These are phyloP conservation scores for Obba rivulosa DNA, from an alignment of 768 basidiomycete genomes.

Conservation along the genomic window DNA sequence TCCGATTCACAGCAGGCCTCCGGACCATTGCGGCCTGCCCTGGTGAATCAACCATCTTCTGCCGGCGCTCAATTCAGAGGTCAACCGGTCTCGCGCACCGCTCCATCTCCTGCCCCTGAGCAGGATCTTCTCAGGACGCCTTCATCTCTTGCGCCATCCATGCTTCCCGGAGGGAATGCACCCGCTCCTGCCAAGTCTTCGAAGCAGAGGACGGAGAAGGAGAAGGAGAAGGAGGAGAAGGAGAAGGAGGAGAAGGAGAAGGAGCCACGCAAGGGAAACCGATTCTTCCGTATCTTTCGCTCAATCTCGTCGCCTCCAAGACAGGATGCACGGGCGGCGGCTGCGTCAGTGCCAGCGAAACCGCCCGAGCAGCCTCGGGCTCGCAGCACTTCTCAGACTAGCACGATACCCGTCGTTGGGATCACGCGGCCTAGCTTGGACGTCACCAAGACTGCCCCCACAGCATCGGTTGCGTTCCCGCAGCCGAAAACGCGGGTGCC, in stretches of 20 bases:
- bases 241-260: conserved; percentile 11
- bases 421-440: conserved; percentile 10
- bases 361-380: conserved; percentile 3
- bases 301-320: conserved; percentile 25
- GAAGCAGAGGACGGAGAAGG: conserved; percentile 14
- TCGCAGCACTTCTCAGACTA: conserved; percentile 10
- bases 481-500: conserved; percentile 10
- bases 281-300: conserved; percentile 34
- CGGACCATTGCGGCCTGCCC: no score
- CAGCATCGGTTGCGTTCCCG: conserved; percentile 12
- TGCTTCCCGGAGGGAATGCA: conserved; percentile 15
- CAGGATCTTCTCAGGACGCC: conserved; percentile 55
- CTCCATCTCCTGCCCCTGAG: conserved; percentile 31
- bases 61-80: conserved; percentile 18
- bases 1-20: conserved; percentile 24
- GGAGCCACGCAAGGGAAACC: conserved; percentile 32
- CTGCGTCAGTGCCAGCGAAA: conserved; percentile 2
- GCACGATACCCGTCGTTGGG: conserved; percentile 10
- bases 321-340: conserved; percentile 3
- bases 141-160: conserved; percentile 48
- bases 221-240: conserved; percentile 24
- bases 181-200: conserved; percentile 21
- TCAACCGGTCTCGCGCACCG: conserved; percentile 10
- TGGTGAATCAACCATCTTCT: no score
- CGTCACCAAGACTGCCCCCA: conserved; percentile 4